Base-by-base conservation (phyloP, 208 protist genomes). In the Angomonas ambiguus region DNA sequence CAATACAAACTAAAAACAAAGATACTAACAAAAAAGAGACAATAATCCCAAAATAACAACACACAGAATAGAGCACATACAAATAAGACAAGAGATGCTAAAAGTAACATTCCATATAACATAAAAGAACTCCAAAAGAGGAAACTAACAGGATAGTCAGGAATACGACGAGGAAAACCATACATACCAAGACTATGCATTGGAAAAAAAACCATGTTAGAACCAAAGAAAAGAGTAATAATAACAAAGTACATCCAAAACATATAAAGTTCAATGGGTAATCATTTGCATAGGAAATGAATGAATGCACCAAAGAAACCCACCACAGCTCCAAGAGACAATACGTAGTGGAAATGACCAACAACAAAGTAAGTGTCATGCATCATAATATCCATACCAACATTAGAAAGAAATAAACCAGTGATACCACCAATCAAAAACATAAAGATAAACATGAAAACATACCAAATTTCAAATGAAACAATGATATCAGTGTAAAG, bases 361-460 rank as follows among this genome's bases (percentile, higher is more conserved):
- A 85, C 75, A 62, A 85, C 79, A 82, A 85, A 85, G 60, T 82
- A 85, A 33, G 74, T 85, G 75, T 81, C 79, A 69, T 82, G 79
- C 34, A 85, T 55, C 67, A 82, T 76, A 61, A 82, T 79, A 79
- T 81, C 79, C 69, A 85, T 71, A 76, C 79, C 79, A 62, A 85
- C 79, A 74, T 85, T 85, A 65, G 79, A 80, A 30, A 85, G 69
- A 71, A 85, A 81, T 53, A 85, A 76, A 30, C 79, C 79, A 57
- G 79, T 85, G n/a, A 85, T 48, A 72, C 79, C 79, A 72, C 79
- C 79, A 63, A 80, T 41, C 45, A 85, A 72, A 79, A 85, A 85
- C 79, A 85, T 85, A 53, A 85, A 71, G 66, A 85, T 66, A 75
- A 85, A 85, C 79, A 85, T 85, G 69, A 74, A 85, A 61, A 85